Evolutionary conservation across 1,139 yeast species (phyloP), one percentile per base, ranked within the genome.

Genomic region (Kurtzmaniella quercitrusa): DNA sequence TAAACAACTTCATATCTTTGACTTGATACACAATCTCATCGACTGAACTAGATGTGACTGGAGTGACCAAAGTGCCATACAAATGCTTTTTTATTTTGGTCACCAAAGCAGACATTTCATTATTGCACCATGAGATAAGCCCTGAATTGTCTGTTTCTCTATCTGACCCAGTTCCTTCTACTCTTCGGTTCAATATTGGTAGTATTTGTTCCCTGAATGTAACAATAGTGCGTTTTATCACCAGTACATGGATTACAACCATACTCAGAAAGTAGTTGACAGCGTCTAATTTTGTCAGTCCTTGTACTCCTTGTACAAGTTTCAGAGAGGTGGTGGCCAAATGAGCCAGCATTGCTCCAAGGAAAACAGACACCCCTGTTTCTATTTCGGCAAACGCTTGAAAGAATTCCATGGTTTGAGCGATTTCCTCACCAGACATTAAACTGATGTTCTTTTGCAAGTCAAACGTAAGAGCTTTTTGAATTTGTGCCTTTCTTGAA

Each of bases 51-150:
- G 37, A 16, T 23, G 56, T 51, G 17, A 61, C 53, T 19, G 42
- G 40, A 14, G 62, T 49, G 38, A 78, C 66, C 41, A 80, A 73
- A 10, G 88, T 80, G 16, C 86, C 89, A 50, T 81, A 72, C 34
- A 89, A 65, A 55, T 86, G 93, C 47, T 85, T 78, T 41, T 82
- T 79, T 53, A 89, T 75, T 18, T 81, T 65, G 15, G 66, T 65
- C 31, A 82, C 79, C 54, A 85, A 83, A 43, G 70, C 70, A 42
- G 79, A 77, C 31, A 87, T 79, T 57, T 85, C 88, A 2, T 74
- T 76, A 44, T 79, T 76, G 38, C 87, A 81, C 96, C 96, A 89
- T 49, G 69, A 68, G 43, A 72, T 66, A 46, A 73, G 63, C 6
- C 75, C 75, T 56, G 73, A 66, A 1, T 75, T 68, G 49, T 72